Conservation (phyloP, 2,329 filamentous ascomycete genomes). For the Hypoxylon sp. region DNA sequence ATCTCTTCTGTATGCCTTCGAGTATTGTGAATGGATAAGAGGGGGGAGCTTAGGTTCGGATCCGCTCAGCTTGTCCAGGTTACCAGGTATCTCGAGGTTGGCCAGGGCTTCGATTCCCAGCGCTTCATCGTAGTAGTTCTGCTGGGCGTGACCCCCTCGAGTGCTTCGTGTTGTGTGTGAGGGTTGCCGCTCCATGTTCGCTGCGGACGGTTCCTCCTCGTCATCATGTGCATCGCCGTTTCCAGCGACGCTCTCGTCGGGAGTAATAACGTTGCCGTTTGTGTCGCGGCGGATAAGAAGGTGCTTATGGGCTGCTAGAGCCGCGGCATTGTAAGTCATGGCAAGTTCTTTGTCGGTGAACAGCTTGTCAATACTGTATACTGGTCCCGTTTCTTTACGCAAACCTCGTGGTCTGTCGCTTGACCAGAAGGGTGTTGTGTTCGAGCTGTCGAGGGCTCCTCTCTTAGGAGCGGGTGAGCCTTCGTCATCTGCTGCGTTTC, state of each 20-base stretch:
- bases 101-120: slow-evolving; percentile 71
- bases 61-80: slow-evolving; percentile 67
- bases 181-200: slow-evolving; percentile 72
- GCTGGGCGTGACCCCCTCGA: slow-evolving; percentile 62
- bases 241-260: slow-evolving; percentile 66
- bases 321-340: slow-evolving; percentile 73
- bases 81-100: slow-evolving; percentile 70
- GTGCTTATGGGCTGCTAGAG: slow-evolving; percentile 72
- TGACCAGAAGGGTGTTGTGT: slow-evolving; percentile 72
- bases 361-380: slow-evolving; percentile 76
- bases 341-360: slow-evolving; percentile 78
- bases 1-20: slow-evolving; percentile 67
- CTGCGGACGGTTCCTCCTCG: slow-evolving; percentile 63
- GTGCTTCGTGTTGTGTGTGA: slow-evolving; percentile 75
- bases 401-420: slow-evolving; percentile 67
- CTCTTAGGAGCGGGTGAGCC: slow-evolving; percentile 71
- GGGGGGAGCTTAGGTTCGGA: slow-evolving; percentile 71
- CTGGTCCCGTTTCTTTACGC: slow-evolving; percentile 68
- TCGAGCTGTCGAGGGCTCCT: slow-evolving; percentile 66
- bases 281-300: slow-evolving; percentile 68
- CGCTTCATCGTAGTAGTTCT: slow-evolving; percentile 69
- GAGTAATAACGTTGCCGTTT: slow-evolving; percentile 63
- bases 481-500: slow-evolving; percentile 70
- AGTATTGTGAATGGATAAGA: slow-evolving; percentile 68
- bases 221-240: slow-evolving; percentile 64